A percentile compares a stretch with the other conserved stretches of the same genome.
These are phyloP conservation scores for Strobilomyces dryophilus DNA, from an alignment of 768 basidiomycete genomes.

Conservation along the genomic window DNA sequence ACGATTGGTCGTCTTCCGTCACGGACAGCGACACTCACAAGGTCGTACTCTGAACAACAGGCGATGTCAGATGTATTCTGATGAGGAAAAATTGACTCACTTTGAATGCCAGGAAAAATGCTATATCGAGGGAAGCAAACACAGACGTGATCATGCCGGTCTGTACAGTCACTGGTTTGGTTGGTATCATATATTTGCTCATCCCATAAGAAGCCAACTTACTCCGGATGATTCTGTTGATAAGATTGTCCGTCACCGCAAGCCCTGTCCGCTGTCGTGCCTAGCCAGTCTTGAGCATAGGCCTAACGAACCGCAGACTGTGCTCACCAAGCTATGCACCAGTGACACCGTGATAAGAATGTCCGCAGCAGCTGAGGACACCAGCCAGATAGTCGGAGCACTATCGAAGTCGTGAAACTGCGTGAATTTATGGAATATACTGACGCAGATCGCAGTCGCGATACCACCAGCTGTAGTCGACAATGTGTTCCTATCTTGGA, in stretches of 20 bases:
- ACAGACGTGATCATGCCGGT: slow-evolving; percentile 22
- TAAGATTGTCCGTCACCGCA: not conserved
- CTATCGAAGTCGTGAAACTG: slow-evolving; percentile 33
- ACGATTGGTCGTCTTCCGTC: not conserved
- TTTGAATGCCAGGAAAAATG: not conserved
- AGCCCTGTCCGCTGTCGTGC: slow-evolving; percentile 11
- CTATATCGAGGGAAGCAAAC: slow-evolving; percentile 14
- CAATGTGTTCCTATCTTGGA: not conserved
- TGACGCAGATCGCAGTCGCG: slow-evolving; percentile 31
- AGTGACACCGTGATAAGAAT: slow-evolving; percentile 39
- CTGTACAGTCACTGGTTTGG: slow-evolving; percentile 24
- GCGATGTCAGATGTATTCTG: not conserved
- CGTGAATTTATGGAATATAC: slow-evolving; percentile 30
- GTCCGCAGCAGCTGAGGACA: slow-evolving; percentile 37
- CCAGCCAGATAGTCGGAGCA: slow-evolving; percentile 39
- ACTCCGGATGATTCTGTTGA: not conserved
- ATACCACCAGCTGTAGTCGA: slow-evolving; percentile 32
- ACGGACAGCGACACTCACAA: not conserved
- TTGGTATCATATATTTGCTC: not conserved
- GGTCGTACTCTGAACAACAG: slow-evolving; percentile 1
- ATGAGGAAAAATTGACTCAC: not conserved
- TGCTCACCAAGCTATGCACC: slow-evolving; percentile 39
- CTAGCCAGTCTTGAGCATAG: slow-evolving; percentile 18
- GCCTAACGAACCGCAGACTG: not conserved
- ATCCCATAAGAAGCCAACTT: not conserved